A percentile compares a stretch with the other conserved stretches of the same genome.
Conservation (phyloP, 2,329 filamentous ascomycete genomes). For the Colletotrichum lentis region DNA sequence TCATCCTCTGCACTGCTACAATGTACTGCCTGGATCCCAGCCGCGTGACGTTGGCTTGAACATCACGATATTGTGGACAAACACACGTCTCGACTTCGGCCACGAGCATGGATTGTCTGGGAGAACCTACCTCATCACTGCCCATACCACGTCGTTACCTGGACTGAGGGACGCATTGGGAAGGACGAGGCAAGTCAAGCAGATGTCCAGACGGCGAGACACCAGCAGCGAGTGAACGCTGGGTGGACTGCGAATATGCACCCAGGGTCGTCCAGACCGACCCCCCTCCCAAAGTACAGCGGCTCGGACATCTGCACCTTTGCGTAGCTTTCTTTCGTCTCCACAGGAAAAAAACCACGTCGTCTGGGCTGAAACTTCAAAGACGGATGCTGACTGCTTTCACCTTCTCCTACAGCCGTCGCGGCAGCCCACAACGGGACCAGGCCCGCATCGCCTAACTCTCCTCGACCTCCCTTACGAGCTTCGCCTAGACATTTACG, state of each 20-base stretch:
- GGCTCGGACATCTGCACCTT: not conserved
- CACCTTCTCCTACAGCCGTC: constrained; percentile 9
- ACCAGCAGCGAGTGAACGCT: constrained; percentile 4
- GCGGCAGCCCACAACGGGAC: not conserved
- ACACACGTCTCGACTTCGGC: not conserved
- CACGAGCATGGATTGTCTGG: constrained; percentile 28
- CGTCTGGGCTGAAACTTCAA: not conserved
- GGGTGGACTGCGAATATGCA: constrained; percentile 12
- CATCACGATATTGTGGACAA: not conserved
- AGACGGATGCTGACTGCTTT: constrained; percentile 12
- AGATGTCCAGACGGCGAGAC: not conserved
- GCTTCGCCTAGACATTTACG: constrained; percentile 44
- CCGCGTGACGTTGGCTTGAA: not conserved
- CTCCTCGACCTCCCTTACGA: constrained; percentile 44
- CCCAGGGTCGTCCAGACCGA: constrained; percentile 4
- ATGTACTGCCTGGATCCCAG: not conserved
- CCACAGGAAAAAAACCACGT: not conserved
- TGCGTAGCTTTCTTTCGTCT: not conserved
- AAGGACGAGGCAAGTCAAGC: constrained; percentile 1
- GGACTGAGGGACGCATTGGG: not conserved
- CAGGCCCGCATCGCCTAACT: constrained; percentile 15
- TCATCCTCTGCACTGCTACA: not conserved
- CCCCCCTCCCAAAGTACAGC: constrained; percentile 1
- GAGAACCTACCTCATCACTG: not conserved
- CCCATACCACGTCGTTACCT: constrained; percentile 7